Percentiles rank a stretch among this genome's conserved stretches.
These are phyloP conservation scores for Penicillium sp. DNA, from an alignment of 2,329 filamentous ascomycete species.

Conservation along the genomic window DNA sequence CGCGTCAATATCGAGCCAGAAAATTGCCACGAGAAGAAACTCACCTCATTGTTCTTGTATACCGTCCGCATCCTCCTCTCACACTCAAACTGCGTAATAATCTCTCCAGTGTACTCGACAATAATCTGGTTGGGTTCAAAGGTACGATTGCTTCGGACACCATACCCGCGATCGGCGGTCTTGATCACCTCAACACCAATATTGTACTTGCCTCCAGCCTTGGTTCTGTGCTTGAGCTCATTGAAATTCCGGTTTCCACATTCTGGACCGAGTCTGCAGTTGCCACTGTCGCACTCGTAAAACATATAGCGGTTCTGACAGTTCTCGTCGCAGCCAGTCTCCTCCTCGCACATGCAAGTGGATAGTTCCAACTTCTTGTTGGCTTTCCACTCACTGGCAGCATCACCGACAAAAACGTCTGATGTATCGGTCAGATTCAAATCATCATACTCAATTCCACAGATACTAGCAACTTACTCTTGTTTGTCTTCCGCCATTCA, in stretches of 20 bases:
- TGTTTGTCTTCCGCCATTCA: conserved; percentile 89
- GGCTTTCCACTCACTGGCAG: conserved; percentile 78
- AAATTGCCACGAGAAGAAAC: conserved; percentile 31
- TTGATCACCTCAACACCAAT: conserved; percentile 95
- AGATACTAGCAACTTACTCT: conserved; percentile 64
- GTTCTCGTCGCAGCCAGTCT: conserved; percentile 81
- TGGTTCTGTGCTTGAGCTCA: conserved; percentile 72
- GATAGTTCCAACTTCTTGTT: conserved; percentile 73
- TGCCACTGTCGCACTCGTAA: conserved; percentile 90
- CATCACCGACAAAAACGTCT: conserved; percentile 91
- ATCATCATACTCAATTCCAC: background rate
- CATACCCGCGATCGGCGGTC: conserved; percentile 84
- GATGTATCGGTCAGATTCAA: conserved; percentile 11
- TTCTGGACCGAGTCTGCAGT: conserved; percentile 77
- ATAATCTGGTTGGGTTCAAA: conserved; percentile 93
- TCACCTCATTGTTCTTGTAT: conserved; percentile 90
- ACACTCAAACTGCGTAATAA: conserved; percentile 92
- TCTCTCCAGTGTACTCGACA: conserved; percentile 97
- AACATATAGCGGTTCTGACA: conserved; percentile 97
- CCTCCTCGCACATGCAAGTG: conserved; percentile 74
- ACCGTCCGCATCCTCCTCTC: conserved; percentile 89
- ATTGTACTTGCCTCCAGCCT: conserved; percentile 81
- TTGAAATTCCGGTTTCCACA: conserved; percentile 91
- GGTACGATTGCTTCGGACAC: conserved; percentile 84
- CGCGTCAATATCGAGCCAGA: conserved; percentile 17